Percentiles rank a stretch among this genome's conserved stretches.
Conservation (phyloP, 306 rosid species). For the Echinosophora koreensis region DNA sequence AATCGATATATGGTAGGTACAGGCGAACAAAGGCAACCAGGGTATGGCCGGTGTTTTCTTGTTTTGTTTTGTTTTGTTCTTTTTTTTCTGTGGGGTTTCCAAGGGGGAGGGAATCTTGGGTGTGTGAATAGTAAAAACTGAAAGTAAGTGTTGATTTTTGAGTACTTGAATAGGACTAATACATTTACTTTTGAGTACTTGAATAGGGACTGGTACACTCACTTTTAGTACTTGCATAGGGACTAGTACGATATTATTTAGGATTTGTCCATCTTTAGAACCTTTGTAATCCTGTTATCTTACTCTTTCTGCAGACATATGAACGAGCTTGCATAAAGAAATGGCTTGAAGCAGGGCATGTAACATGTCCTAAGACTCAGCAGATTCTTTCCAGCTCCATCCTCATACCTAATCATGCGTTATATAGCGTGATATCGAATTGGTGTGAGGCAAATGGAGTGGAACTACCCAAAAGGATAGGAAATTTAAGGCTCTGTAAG, state of each 20-base stretch:
- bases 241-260: constrained; percentile 4
- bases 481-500: constrained; percentile 58
- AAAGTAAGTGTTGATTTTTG: no score
- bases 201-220: no score
- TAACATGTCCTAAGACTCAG: constrained; percentile 87
- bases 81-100: neutral
- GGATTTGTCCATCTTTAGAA: constrained; percentile 2
- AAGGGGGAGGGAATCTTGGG: neutral
- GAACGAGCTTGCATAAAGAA: constrained; percentile 86
- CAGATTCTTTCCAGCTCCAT: constrained; percentile 66
- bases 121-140: neutral
- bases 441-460: constrained; percentile 89
- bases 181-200: no score
- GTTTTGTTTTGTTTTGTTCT: no score
- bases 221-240: neutral
- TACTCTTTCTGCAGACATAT: constrained; percentile 71
- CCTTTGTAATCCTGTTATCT: constrained; percentile 29
- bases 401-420: constrained; percentile 83
- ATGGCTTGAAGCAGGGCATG: constrained; percentile 90
- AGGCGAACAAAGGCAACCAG: neutral
- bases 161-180: no score
- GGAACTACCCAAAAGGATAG: constrained; percentile 73
- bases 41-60: neutral
- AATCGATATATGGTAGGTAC: neutral
- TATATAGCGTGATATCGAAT: constrained; percentile 77